These are phyloP conservation scores for Angomonas deanei DNA, from an alignment of 208 protist species.

Conservation along the genomic window DNA sequence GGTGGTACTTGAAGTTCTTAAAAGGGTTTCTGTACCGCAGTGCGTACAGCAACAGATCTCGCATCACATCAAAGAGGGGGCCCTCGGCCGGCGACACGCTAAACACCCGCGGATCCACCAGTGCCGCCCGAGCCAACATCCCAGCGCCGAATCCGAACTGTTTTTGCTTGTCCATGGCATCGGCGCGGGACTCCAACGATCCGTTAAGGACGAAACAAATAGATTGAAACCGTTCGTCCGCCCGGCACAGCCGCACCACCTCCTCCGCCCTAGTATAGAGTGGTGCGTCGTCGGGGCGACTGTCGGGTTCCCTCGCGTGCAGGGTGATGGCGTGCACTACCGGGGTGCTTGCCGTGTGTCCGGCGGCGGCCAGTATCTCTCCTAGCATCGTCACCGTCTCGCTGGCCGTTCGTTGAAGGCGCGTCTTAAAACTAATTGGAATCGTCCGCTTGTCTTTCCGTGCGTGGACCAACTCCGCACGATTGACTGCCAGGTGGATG, in stretches of 20 bases:
- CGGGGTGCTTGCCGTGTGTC: conserved; percentile 20
- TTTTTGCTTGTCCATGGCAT: conserved; percentile 34
- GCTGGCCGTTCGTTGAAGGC: conserved; percentile 40
- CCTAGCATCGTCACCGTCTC: conserved; percentile 65
- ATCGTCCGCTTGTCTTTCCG: conserved; percentile 4
- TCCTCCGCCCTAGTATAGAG: conserved; percentile 52
- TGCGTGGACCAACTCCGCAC: neutral
- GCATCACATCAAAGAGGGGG: conserved; percentile 26
- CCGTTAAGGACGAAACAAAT: conserved; percentile 77
- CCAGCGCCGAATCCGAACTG: conserved; percentile 70
- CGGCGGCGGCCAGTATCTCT: conserved; percentile 40
- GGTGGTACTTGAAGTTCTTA: conserved; percentile 86
- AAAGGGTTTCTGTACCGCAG: conserved; percentile 63
- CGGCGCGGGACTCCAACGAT: conserved; percentile 33
- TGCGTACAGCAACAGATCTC: conserved; percentile 47
- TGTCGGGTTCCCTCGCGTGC: conserved; percentile 68
- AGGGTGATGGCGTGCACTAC: conserved; percentile 79
- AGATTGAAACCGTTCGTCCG: conserved; percentile 13
- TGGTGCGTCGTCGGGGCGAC: conserved; percentile 47
- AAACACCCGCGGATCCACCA: conserved; percentile 92
- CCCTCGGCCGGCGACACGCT: neutral
- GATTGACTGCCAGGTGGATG: conserved; percentile 44
- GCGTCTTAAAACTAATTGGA: conserved; percentile 77
- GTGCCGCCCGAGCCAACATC: conserved; percentile 96
- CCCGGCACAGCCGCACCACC: conserved; percentile 34